Percentiles rank a stretch among this genome's conserved stretches.
These are phyloP conservation scores for Graphium sp. DNA, from an alignment of 2,329 filamentous ascomycete genomes.

Conservation along the genomic window DNA sequence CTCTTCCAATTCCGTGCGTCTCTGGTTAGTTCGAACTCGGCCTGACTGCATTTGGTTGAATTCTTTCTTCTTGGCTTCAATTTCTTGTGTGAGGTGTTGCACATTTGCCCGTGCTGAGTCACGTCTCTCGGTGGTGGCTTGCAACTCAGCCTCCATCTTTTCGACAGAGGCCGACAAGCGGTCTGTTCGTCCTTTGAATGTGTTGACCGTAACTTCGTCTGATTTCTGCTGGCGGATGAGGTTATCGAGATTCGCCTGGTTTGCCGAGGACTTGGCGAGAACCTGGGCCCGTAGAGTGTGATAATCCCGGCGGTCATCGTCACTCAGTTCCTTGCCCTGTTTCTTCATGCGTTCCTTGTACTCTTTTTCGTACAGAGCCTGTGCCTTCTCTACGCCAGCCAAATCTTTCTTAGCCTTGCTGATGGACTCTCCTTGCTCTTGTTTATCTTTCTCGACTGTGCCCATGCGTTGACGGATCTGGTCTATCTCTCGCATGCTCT, in stretches of 20 bases:
- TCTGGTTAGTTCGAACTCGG: conserved; percentile 62
- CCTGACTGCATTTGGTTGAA: conserved; percentile 76
- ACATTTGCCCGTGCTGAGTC: conserved; percentile 42
- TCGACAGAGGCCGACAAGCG: conserved; percentile 56
- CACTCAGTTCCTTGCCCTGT: conserved; percentile 71
- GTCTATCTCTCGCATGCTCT: conserved; percentile 55
- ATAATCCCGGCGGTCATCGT: conserved; percentile 79
- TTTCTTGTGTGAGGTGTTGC: conserved; percentile 57
- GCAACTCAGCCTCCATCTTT: conserved; percentile 56
- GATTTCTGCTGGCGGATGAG: conserved; percentile 80
- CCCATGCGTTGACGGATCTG: conserved; percentile 51
- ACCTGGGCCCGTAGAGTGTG: conserved; percentile 71
- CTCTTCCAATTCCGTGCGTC: conserved; percentile 78
- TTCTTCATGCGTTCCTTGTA: conserved; percentile 74
- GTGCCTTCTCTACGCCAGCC: conserved; percentile 72
- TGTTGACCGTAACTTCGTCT: conserved; percentile 80
- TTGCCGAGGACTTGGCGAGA: conserved; percentile 62
- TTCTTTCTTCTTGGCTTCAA: conserved; percentile 78
- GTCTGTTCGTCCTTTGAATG: conserved; percentile 76
- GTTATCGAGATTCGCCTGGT: conserved; percentile 71
- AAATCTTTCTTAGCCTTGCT: conserved; percentile 68
- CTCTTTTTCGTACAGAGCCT: conserved; percentile 74
- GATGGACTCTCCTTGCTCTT: conserved; percentile 50
- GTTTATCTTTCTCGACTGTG: conserved; percentile 59
- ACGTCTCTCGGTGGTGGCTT: conserved; percentile 52